A percentile compares a stretch with the other conserved stretches of the same genome.
Conservation (phyloP, 2,329 filamentous ascomycete genomes). For the Colletotrichum sp. region DNA sequence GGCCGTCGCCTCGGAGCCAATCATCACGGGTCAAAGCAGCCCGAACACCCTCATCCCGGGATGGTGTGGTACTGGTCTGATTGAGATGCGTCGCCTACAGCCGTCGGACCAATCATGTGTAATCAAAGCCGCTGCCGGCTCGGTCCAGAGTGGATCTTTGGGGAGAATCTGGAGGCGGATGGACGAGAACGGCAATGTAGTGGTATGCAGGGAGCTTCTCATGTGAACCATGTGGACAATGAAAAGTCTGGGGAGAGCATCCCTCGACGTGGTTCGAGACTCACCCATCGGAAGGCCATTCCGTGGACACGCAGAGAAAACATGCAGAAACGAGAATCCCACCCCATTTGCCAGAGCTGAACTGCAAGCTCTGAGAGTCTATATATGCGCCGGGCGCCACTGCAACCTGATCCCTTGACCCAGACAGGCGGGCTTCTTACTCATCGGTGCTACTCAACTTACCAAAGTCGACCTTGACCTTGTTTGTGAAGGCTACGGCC, state of each 20-base stretch:
- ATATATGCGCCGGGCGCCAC: slow-evolving; percentile 7
- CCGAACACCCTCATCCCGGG: slow-evolving; percentile 3
- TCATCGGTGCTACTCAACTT: background rate
- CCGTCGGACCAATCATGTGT: background rate
- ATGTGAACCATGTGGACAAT: slow-evolving; percentile 6
- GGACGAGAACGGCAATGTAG: slow-evolving; percentile 22
- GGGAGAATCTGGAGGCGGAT: slow-evolving; percentile 12
- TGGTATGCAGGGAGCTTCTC: background rate
- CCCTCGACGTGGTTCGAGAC: slow-evolving; percentile 6
- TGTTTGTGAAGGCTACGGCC: background rate
- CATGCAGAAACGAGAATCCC: background rate
- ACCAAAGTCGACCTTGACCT: background rate
- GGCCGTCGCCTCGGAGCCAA: background rate
- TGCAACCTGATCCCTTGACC: background rate
- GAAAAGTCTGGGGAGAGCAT: slow-evolving; percentile 23
- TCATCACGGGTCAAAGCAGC: slow-evolving; percentile 11
- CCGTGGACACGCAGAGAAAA: background rate
- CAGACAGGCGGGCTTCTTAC: slow-evolving; percentile 3
- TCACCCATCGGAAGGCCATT: background rate
- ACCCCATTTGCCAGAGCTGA: background rate
- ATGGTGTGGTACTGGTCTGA: background rate
- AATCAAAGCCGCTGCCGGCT: slow-evolving; percentile 23
- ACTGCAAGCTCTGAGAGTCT: background rate
- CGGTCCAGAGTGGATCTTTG: slow-evolving; percentile 5
- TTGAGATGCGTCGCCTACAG: background rate